Base-by-base conservation (phyloP, 2,329 filamentous ascomycete genomes). In the Zymoseptoria pseudotritici region DNA sequence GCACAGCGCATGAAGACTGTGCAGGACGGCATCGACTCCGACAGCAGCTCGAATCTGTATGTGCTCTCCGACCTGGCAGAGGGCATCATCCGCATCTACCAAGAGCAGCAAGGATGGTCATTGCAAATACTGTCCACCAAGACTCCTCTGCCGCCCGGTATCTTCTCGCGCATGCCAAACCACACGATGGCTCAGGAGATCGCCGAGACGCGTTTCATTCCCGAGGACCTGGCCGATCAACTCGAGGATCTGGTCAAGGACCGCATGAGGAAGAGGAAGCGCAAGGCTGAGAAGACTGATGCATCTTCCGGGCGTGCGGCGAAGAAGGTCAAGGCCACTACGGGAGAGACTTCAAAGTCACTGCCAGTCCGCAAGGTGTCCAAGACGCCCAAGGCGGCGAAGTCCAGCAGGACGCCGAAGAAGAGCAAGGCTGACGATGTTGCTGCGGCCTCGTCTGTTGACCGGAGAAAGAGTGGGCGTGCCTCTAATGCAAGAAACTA, bases 1-100 rank as follows among this genome's bases (percentile, higher is more conserved):
- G 91, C 91, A 11, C 92, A 97, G 75, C 86, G 91, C 9, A 87
- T 96, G 58, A 99, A 99, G 79, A 89, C 93, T 74, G 89, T 92
- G 9, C 83, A 85, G 50, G 94, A 99, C 72, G 89, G 84, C 11
- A 85, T 97, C 61, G 82, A 83, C 22, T 82, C 85, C 0, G 77
- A 81, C 1, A 80, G 82, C 61, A 90, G 87, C 67, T 85, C 91
- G 59, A 86, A 86, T 63, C 80, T 99, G 0, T 96, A 97, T 72
- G 86, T 92, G 5, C 77, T 99, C 46, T 92, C 90, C 56, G 94
- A 99, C 73, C 82, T 99, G 9, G 86, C 92, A 0, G 90, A 94
- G 74, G 83, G 86, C 2, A 82, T 93, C 11, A 88, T 97, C 61
- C 85, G 90, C 54, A 87, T 88, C 66, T 99, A 89, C 80, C 90